Evolutionary conservation across 768 basidiomycete genomes (phyloP), one percentile per base, ranked within the genome.

Genomic region (Kwoniella botswanensis): DNA sequence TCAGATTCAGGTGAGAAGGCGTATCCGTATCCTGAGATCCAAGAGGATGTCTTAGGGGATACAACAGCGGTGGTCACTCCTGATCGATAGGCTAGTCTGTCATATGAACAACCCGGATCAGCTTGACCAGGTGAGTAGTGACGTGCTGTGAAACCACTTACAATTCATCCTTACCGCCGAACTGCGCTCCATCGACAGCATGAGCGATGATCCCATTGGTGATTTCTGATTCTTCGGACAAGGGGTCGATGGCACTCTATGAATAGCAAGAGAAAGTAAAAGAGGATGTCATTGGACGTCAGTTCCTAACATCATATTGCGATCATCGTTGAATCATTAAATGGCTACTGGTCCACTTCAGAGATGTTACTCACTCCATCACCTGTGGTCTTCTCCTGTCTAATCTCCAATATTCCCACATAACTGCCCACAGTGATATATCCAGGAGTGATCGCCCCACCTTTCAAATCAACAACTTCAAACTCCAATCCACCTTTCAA

Each of bases 181-280:
- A 93, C 69, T 88, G 87, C 42, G 92, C 86, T 0, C 93, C 93
- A 78, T 94, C 93, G 4, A 87, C 87, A 10, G 91, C 93, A 43
- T 86, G 86, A 24, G 89, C 84, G 3, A 91, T 67, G 7, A 82
- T 26, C 35, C 82, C 84, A 17, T 79, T 77, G 35, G 74, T 3
- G 74, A 76, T 90, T 79, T 17, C 71, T 0, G 88, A 87, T 3
- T 63, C 70, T 11, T 58, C 65, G 7, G 65, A 52, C 3, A 79
- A 60, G 0, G 76, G 69, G 59, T 83, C 90, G 9, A 86, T 85
- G 2, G 89, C 87, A 13, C 52, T 65, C 79, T 80, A 52, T n/a
- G 62, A 17, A 21, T 35, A 1, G 35, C 35, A 35, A 35, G 35
- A 35, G 35, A 41, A 65, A 64, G 18, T 55, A 71, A 26, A 26